Evolutionary conservation across 352 stramenopile species (phyloP), one percentile per base, ranked within the genome.

Genomic region (Plasmopara halstedii): DNA sequence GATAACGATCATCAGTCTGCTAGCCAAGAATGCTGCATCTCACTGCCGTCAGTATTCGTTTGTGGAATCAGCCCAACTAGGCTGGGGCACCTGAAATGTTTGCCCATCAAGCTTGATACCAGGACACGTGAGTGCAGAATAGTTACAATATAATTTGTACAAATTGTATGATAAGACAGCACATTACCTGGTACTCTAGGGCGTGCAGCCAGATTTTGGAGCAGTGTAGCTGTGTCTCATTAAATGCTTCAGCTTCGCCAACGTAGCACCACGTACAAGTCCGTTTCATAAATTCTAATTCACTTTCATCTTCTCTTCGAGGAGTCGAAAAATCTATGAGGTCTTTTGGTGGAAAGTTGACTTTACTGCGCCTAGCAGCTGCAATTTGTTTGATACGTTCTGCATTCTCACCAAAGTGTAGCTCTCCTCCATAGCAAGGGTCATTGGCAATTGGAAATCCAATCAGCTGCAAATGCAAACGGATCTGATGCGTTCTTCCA

Each of bases 401-500:
- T 21, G 51, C 23, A 20, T 47, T 85, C 41, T 87, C 89, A 20
- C 77, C 87, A 73, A 81, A 97, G 64, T 94, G 92, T 23, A 98
- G 67, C 32, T 97, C 56, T 26, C 95, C 95, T 44, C 95, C 95
- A 62, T 98, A 99, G 67, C 94, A 97, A 19, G 94, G 90, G 56
- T 99, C 95, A 56, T 99, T 99, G 8, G 93, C 94, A 69, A 99
- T 99, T 2, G 95, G 88, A 50, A 85, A 89, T 8, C 80, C 80
- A 39, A 96, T 64, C 15, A 95, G 70, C 53, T 98, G 92, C 35
- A 98, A 68, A 50, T 99, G 96, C 17, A 99, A 64, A 11, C 96
- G 87, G 56, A 99, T 98, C 65, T 99, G 96, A 70, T 99, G 96
- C 21, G 94, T 98, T 42, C 96, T 75, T 36, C 96, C 96, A 6